Conservation (phyloP, 305 asterid genomes). For the Solanum chacoense region DNA sequence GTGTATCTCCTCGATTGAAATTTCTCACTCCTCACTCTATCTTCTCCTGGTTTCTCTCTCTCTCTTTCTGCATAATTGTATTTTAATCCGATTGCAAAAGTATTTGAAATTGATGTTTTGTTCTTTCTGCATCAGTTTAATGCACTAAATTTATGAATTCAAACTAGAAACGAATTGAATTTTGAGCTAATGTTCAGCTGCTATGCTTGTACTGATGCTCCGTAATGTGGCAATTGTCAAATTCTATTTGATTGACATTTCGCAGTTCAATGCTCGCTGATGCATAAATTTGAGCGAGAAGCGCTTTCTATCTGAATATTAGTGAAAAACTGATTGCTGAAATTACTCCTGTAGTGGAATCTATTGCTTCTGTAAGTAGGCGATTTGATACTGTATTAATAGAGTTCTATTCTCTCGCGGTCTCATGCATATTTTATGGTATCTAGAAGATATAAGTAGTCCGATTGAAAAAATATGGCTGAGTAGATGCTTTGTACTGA, state of each 20-base stretch:
- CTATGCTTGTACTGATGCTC: background rate
- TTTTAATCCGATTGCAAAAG: background rate
- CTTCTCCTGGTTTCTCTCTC: constrained; percentile 62
- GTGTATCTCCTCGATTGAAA: constrained; percentile 64
- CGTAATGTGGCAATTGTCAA: background rate
- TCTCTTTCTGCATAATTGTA: background rate
- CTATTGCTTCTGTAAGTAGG: background rate
- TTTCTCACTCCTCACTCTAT: constrained; percentile 37
- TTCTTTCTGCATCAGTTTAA: background rate
- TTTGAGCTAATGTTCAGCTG: background rate
- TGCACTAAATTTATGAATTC: background rate
- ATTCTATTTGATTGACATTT: background rate
- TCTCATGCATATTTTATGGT: background rate
- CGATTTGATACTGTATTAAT: background rate
- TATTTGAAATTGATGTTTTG: background rate
- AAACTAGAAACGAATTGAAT: background rate
- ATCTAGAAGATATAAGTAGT: background rate
- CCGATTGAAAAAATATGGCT: background rate
- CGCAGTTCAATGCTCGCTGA: background rate
- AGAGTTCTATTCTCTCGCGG: background rate
- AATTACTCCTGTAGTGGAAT: background rate
- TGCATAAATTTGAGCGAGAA: background rate
- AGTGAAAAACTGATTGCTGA: background rate
- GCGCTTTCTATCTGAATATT: background rate
- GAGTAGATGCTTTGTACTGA: background rate